A percentile compares a stretch with the other conserved stretches of the same genome.
Conservation (phyloP, 2,329 filamentous ascomycete genomes). For the Knoxdaviesia proteae region DNA sequence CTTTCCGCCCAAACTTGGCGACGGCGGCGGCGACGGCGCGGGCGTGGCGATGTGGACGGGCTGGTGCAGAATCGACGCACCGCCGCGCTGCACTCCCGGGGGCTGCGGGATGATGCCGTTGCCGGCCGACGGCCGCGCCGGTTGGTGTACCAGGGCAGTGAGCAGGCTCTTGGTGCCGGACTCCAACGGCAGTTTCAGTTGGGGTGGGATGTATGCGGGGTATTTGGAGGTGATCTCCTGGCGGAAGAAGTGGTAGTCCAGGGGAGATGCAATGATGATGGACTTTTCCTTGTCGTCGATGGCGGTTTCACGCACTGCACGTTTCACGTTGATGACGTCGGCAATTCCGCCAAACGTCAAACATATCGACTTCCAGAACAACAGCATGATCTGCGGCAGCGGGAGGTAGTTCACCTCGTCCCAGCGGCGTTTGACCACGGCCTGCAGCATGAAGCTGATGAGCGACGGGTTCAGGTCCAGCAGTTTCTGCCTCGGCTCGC, state of each 20-base stretch:
- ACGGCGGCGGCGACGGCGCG: slow-evolving; percentile 84
- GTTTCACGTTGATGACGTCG: slow-evolving; percentile 55
- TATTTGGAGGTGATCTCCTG: slow-evolving; percentile 98
- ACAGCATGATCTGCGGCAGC: slow-evolving; percentile 52
- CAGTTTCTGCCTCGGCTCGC: slow-evolving; percentile 24
- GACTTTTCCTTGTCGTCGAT: slow-evolving; percentile 44
- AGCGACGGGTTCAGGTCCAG: slow-evolving; percentile 44
- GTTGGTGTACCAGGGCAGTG: slow-evolving; percentile 61
- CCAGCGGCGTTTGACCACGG: slow-evolving; percentile 50
- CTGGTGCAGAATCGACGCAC: slow-evolving; percentile 74
- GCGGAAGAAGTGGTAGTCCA: slow-evolving; percentile 91
- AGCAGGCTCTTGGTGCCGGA: slow-evolving; percentile 79
- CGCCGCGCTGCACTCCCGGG: slow-evolving; percentile 31
- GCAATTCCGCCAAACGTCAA: slow-evolving; percentile 64
- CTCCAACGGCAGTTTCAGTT: slow-evolving; percentile 64
- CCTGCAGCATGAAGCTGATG: slow-evolving; percentile 50
- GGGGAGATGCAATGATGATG: slow-evolving; percentile 76
- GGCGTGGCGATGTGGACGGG: slow-evolving; percentile 98
- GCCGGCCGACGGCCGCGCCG: slow-evolving; percentile 35
- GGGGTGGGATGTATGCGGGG: slow-evolving; percentile 82
- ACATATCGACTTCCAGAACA: slow-evolving; percentile 83
- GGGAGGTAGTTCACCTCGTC: slow-evolving; percentile 42
- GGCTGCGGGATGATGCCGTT: slow-evolving; percentile 40
- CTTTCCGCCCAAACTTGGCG: slow-evolving; percentile 69
- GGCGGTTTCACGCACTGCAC: slow-evolving; percentile 40